Evolutionary conservation across 441 rosid genomes (phyloP).

Genomic region (Arabidopsis lyrata): DNA sequence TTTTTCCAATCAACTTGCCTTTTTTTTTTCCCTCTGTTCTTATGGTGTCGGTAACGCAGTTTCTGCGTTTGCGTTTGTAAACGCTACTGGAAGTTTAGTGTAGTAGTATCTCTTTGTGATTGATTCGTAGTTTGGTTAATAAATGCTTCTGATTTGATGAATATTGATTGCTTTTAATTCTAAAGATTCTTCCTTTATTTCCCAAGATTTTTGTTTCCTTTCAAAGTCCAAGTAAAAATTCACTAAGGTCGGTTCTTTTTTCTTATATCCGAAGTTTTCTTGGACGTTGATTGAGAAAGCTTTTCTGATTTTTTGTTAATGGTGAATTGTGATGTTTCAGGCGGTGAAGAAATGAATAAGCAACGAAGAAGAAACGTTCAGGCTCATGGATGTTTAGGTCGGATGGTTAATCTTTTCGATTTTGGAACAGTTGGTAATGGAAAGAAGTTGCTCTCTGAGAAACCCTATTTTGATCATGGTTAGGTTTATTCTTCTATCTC

Average conservation of each 20-base stretch:
- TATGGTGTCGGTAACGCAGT: constrained; percentile 42
- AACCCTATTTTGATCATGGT: constrained; percentile 72
- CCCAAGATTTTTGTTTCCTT: constrained; percentile 23
- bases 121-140: neutral
- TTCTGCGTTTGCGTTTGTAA: constrained; percentile 38
- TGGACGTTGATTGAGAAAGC: constrained; percentile 14
- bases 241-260: neutral
- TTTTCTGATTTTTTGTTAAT: neutral
- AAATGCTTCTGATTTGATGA: constrained; percentile 36
- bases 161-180: constrained; percentile 22
- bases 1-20: neutral
- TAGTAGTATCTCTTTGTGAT: neutral
- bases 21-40: constrained; percentile 3
- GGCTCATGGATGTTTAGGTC: constrained; percentile 72
- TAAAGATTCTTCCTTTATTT: constrained; percentile 28
- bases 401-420: constrained; percentile 87
- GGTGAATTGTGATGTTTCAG: constrained; percentile 46
- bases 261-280: constrained; percentile 15
- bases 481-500: constrained; percentile 30
- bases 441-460: constrained; percentile 72
- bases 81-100: constrained; percentile 40
- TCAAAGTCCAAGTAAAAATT: constrained; percentile 19
- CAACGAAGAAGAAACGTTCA: constrained; percentile 52
- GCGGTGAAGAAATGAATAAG: constrained; percentile 60
- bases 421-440: constrained; percentile 58